A percentile compares a stretch with the other conserved stretches of the same genome.
phyloP scores from a whole-genome alignment of 495 filamentous ascomycete species.

The Tuber borchii region DNA sequence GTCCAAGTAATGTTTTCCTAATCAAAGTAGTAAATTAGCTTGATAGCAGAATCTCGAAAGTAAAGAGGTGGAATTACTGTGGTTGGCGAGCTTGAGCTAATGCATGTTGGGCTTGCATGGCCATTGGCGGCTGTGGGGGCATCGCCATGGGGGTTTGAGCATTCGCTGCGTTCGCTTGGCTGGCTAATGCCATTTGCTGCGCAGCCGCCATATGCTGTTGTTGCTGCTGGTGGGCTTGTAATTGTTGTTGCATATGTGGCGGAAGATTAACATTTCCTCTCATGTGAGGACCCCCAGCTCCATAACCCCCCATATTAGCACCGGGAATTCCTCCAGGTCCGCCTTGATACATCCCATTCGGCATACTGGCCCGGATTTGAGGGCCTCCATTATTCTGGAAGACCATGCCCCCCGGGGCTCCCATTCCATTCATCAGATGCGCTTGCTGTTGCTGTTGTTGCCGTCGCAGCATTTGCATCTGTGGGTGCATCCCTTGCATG shows the following conservation, averaged over 20 bases:
- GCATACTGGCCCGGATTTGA: conserved; percentile 38
- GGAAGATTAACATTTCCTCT: conserved; percentile 31
- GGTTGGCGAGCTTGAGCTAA: conserved; percentile 44
- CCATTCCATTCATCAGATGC: conserved; percentile 42
- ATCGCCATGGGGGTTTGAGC: conserved; percentile 39
- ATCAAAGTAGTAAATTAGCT: conserved; percentile 44
- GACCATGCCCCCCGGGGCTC: conserved; percentile 43
- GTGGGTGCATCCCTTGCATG: conserved; percentile 21
- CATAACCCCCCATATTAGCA: conserved; percentile 39
- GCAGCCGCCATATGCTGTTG: conserved; percentile 46
- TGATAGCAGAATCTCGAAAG: conserved; percentile 42
- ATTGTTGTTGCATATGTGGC: conserved; percentile 36
- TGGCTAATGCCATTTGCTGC: conserved; percentile 43
- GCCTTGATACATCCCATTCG: conserved; percentile 40
- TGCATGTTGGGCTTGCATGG: conserved; percentile 41
- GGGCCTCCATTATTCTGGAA: conserved; percentile 38
- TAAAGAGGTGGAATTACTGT: conserved; percentile 39
- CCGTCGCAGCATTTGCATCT: conserved; percentile 29
- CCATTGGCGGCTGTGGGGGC: conserved; percentile 39
- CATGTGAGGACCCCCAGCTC: conserved; percentile 38
- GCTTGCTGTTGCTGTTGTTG: conserved; percentile 51
- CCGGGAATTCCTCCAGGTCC: conserved; percentile 38
- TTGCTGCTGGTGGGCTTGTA: conserved; percentile 49
- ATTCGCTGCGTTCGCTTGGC: conserved; percentile 38
- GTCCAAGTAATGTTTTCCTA: conserved; percentile 41